Evolutionary conservation across 1,284 basidiomycete species (phyloP), one percentile per base, ranked within the genome.

Genomic region (Irpex lacteus): DNA sequence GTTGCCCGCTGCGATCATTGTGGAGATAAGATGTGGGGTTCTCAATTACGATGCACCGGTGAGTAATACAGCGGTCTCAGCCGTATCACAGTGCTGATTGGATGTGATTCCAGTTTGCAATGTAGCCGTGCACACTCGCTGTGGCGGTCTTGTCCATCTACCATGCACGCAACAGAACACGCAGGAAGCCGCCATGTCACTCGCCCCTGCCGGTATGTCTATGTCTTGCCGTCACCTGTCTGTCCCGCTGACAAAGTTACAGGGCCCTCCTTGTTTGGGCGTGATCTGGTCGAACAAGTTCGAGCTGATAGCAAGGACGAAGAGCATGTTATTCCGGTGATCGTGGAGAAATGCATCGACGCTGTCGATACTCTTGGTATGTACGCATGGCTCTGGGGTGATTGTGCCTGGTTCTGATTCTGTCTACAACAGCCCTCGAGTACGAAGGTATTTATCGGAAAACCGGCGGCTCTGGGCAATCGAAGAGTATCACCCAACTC

Each of bases 391-490:
- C 32, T 2, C 32, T 32, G 2, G 32, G 32, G 2, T 32, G 32
- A 32, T 32, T 32, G 32, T 32, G 32, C 32, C 32, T 32, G 66
- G 53, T 59, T 50, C 9, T 32, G 15, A 55, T 19, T 38, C 4
- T 49, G 8, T 19, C 13, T 11, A 49, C 38, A 9, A 34, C 59
- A 91, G 92, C 91, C n/a, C 81, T 97, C 76, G 92, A 95, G 67
- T 95, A 94, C 72, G 95, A 97, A 75, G 95, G 97, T 11, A 95
- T 99, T 69, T 98, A 98, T 78, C 94, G 98, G 66, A 98, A 98
- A 80, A 95, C 93, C 0, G 98, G 98, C 21, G 98, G 98, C 5
- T 90, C 92, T 38, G 88, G 92, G 7, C 95, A 97, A 73, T 92
- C 94, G 57, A 97, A 97, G 77, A 85, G 86, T 64, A 98, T 99